Conservation (phyloP, 2,329 filamentous ascomycete species). For the Fusarium metavorans region DNA sequence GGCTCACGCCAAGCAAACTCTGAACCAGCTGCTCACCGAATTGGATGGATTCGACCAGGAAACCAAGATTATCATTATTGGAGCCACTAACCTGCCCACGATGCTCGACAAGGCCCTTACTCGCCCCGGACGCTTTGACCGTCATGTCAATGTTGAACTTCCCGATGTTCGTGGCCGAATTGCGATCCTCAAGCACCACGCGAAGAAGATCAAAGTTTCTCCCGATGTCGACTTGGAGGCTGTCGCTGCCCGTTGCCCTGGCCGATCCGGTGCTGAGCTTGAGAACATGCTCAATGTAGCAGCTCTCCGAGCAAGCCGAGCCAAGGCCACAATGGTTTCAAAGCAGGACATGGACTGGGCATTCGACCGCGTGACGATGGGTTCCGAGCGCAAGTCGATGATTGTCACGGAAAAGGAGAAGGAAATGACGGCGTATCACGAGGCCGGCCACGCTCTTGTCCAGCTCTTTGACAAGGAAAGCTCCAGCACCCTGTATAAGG, state of each 20-base stretch:
- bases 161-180: constrained; percentile 95
- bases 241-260: constrained; percentile 88
- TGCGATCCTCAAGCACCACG: constrained; percentile 92
- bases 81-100: constrained; percentile 95
- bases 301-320: constrained; percentile 91
- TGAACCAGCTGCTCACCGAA: constrained; percentile 97
- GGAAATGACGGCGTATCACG: constrained; percentile 94
- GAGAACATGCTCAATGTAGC: constrained; percentile 98
- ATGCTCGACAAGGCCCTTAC: constrained; percentile 94
- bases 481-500: constrained; percentile 89
- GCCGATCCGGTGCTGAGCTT: constrained; percentile 93
- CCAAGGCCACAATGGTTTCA: constrained; percentile 79
- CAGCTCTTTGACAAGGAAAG: constrained; percentile 81
- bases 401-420: constrained; percentile 95
- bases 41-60: constrained; percentile 97
- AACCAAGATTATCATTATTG: constrained; percentile 94
- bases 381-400: constrained; percentile 89
- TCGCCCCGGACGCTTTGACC: constrained; percentile 94
- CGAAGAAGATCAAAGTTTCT: constrained; percentile 87
- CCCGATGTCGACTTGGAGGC: constrained; percentile 85
- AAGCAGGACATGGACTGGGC: constrained; percentile 94
- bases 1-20: constrained; percentile 94
- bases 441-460: constrained; percentile 94
- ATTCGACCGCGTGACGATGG: constrained; percentile 98
- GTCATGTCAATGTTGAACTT: constrained; percentile 87